Base-by-base conservation (phyloP, 2,329 filamentous ascomycete species). In the Pseudodiploospora longispora region DNA sequence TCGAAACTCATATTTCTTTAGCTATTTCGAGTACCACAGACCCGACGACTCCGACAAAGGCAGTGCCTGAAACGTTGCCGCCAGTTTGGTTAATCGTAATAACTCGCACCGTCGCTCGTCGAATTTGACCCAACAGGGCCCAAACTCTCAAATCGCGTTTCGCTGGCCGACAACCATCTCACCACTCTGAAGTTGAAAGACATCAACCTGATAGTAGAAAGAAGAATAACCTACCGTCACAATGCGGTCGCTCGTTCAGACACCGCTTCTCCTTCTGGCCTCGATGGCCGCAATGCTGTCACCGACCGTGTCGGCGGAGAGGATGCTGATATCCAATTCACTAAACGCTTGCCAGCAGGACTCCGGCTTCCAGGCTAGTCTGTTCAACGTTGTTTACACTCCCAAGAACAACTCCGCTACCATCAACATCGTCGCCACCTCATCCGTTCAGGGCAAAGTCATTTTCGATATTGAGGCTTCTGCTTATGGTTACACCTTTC, bases 331-430 rank as follows among this genome's bases (percentile, higher is more conserved):
- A 56, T 93, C 90, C 44, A 86, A 78, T 60, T 94, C 90, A 28
- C 76, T 96, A 54, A 89, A 87, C 64, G 77, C 85, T 38, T 96
- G 90, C 67, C 85, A 90, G 73, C 72, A 80, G 47, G 83, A 91
- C 65, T 91, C 86, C 29, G 83, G 82, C 59, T 94, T 96, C 65
- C 85, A 86, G 4, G 89, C 90, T 55, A 89, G 84, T 55, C 75
- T 93, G 47, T 95, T 96, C 78, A 84, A 94, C 55, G 85, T 95
- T 63, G 70, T 80, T 51, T 87, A 87, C 66, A 87, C 83, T 2
- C 85, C 86, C 30, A 70, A 75, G 60, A 94, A 95, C 67, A 75
- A 75, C 55, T 82, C 81, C 30, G 73, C 91, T 42, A 70, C 73
- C 43, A 79, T 94, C 63, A 76, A 88, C 58, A 81, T 95, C 53